Conservation (phyloP, 805 yeast species). For the Tetrapisispora iriomotensis region DNA sequence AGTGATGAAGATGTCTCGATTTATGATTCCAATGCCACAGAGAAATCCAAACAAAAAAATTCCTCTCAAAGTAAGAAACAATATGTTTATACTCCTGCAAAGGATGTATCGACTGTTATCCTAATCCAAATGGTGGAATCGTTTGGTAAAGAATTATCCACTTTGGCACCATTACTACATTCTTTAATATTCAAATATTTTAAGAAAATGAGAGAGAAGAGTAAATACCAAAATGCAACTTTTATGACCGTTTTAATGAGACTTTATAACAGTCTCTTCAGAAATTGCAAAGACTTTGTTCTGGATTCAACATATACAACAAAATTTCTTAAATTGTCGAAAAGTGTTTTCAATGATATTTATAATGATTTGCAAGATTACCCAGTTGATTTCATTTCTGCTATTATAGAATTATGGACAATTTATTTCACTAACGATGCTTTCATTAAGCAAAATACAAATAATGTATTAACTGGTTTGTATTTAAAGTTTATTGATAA, state of each 20-base stretch:
- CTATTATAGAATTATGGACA: conserved; percentile 20
- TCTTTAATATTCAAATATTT: conserved; percentile 26
- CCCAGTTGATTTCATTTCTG: conserved; percentile 21
- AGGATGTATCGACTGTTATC: conserved; percentile 23
- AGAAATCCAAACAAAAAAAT: conserved; percentile 15
- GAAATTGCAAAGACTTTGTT: conserved; percentile 10
- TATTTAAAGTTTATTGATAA: conserved; percentile 16
- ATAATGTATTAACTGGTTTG: conserved; percentile 10
- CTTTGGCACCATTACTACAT: conserved; percentile 28
- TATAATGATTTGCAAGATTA: conserved; percentile 15
- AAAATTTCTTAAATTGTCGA: conserved; percentile 22
- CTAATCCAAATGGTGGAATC: conserved; percentile 26
- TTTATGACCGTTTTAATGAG: conserved; percentile 20
- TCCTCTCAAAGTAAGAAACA: conserved; percentile 9
- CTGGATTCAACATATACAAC: conserved; percentile 7
- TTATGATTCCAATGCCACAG: conserved; percentile 5
- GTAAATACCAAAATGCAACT: conserved; percentile 25
- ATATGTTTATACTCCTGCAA: conserved; percentile 18
- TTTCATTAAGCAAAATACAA: conserved; percentile 17
- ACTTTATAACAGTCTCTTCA: conserved; percentile 15
- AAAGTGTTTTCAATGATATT: conserved; percentile 14
- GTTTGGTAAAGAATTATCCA: conserved; percentile 27
- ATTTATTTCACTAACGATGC: conserved; percentile 13
- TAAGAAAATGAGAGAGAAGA: conserved; percentile 27
- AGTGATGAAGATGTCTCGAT: conserved; percentile 20